A percentile compares a stretch with the other conserved stretches of the same genome.
These are phyloP conservation scores for Microbotryum saponariae DNA, from an alignment of 1,284 basidiomycete species.

Conservation along the genomic window DNA sequence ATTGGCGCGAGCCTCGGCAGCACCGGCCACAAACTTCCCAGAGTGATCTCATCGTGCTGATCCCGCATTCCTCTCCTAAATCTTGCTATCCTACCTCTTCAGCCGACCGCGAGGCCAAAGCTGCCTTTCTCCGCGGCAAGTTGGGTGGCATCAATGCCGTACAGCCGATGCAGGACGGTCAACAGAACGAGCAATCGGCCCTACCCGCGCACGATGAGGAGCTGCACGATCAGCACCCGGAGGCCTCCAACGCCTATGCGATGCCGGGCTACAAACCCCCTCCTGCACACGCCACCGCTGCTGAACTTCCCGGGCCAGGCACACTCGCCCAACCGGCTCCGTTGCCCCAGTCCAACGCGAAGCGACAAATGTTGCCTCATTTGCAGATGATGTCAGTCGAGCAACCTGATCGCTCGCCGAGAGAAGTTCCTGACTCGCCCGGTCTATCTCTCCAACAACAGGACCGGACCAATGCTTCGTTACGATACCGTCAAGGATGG, in stretches of 20 bases:
- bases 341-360: constrained; percentile 1
- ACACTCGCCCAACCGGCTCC: constrained; percentile 12
- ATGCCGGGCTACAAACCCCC: not conserved
- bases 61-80: no score
- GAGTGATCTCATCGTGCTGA: no score
- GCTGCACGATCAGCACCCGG: not conserved
- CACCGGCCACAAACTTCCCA: no score
- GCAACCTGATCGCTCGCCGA: not conserved
- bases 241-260: not conserved
- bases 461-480: constrained; percentile 67
- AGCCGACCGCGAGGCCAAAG: constrained; percentile 15
- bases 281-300: not conserved
- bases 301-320: constrained; percentile 2
- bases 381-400: constrained; percentile 40
- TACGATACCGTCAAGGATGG: constrained; percentile 79
- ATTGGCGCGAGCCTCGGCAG: not conserved
- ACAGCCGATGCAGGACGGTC: constrained; percentile 5
- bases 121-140: constrained; percentile 12
- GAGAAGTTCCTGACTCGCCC: not conserved
- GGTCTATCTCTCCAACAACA: not conserved
- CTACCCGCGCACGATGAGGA: constrained; percentile 4
- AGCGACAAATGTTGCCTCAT: constrained; percentile 56
- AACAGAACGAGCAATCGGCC: no score
- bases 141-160: constrained; percentile 12
- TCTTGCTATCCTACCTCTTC: not conserved